Base-by-base conservation (phyloP, 192 early-diverging fungal genomes). In the Mortierella alpina region DNA sequence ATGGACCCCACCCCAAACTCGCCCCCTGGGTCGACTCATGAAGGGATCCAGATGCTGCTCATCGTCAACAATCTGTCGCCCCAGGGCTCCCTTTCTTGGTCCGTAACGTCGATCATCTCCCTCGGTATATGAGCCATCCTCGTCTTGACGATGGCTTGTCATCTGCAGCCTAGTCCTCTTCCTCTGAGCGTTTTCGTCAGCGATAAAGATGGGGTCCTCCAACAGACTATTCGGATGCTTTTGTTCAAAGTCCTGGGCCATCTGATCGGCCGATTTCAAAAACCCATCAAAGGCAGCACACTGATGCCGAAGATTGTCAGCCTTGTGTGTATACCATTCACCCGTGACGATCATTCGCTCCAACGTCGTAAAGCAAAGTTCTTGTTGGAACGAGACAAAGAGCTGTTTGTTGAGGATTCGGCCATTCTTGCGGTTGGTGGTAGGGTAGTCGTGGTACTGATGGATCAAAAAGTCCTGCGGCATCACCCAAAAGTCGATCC, bases 381-480 rank as follows among this genome's bases (percentile, higher is more conserved):
- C 88, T 59, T 89, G 86, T 57, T 86, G 85, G 67, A 86, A 89
- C 15, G 82, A 73, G 46, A 87, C 79, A 64, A 87, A 89, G n/a
- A 89, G 73, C 49, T 89, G 87, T 52, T 86, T 87, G 64, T 89
- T 89, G 62, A 86, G 83, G 67, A 84, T 86, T 51, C 88, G 84
- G 55, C 83, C 81, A 61, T 86, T 76, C 83, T 77, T 68, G 73
- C 85, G 51, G 78, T 86, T 80, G 68, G 84, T 71, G 4, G 77
- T 80, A 3, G 83, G 80, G 63, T 91, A 91, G 62, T 90, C 84
- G 63, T 91, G 89, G 17, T 85, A 86, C 66, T 89, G 88, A 64
- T 91, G 89, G 60, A 91, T 89, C 55, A 89, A 66, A 57, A 88
- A 91, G 50, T 89, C 88, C 23, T 84, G 63, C 7, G 89, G 88